Base-by-base conservation (phyloP, 2,329 filamentous ascomycete genomes). In the Monilinia fructigena region DNA sequence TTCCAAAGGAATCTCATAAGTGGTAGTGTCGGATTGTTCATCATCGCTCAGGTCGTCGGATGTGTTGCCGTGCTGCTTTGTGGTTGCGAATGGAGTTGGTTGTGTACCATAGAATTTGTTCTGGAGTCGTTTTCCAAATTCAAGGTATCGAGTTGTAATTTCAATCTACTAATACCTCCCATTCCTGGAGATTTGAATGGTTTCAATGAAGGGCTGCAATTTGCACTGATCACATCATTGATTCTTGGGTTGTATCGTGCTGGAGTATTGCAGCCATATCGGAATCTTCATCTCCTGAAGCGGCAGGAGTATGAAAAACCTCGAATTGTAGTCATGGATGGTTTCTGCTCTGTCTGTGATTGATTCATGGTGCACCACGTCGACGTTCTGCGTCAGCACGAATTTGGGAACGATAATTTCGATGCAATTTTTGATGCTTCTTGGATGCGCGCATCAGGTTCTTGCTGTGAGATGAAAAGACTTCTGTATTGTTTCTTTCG, bases 1-100 rank as follows among this genome's bases (percentile, higher is more conserved):
- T 72, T 95, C 90, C 48, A 97, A 83, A 63, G 86, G 86, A 70
- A 97, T 88, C 79, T 97, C 91, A 75, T 97, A 97, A 75, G 88
- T 91, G 62, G 91, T 90, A 76, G 85, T 85, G 73, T 94, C 90
- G 1, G 90, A 93, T 52, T 82, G 82, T 63, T 75, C 75, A 65
- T 86, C 86, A 71, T 90, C 87, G 72, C 85, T 89, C 71, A 83
- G 76, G 11, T 74, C 75, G 73, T 71, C 73, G 11, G 74, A 73
- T 16, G 72, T 18, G 72, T 61, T 26, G 58, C 72, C 6, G 74
- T 73, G 61, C 73, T 75, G 65, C 74, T 85, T 72, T 80, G 83
- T 73, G 80, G 86, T 84, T 89, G 71, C 82, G 82, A 71, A 79
- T 81, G 75, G 83, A 87, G 71, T 84, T 87, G 68, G 79, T 78